Evolutionary conservation across 2,329 filamentous ascomycete genomes (phyloP).

Genomic region (Bipolaris sorokiniana): DNA sequence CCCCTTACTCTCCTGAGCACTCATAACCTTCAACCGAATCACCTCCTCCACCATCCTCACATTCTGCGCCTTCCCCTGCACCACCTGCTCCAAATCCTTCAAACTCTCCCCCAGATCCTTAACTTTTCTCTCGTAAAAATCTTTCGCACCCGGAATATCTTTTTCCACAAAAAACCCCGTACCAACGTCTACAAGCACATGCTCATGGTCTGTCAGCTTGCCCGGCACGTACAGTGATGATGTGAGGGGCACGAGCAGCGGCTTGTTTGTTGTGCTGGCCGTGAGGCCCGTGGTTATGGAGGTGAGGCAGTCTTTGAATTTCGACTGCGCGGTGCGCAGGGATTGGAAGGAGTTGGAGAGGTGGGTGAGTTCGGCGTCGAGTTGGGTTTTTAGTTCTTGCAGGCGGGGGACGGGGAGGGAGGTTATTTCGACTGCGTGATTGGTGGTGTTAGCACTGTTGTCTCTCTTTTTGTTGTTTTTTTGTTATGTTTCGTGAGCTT

Average conservation of each 20-base stretch:
- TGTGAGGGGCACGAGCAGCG: conserved; percentile 89
- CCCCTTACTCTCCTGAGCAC: conserved; percentile 38
- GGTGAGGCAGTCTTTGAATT: conserved; percentile 87
- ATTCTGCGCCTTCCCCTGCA: conserved; percentile 80
- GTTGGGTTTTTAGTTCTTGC: conserved; percentile 89
- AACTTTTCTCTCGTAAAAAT: conserved; percentile 72
- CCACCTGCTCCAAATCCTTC: conserved; percentile 70
- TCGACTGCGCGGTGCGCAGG: conserved; percentile 85
- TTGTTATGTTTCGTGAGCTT: not conserved
- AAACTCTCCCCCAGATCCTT: conserved; percentile 69
- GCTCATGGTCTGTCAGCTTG: conserved; percentile 61
- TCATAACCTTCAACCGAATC: conserved; percentile 47
- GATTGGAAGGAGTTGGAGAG: conserved; percentile 89
- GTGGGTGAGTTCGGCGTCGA: conserved; percentile 95
- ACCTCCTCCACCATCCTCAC: conserved; percentile 86
- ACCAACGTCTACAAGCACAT: conserved; percentile 79
- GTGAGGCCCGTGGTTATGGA: conserved; percentile 70
- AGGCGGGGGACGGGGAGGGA: conserved; percentile 85
- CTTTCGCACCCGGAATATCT: conserved; percentile 65
- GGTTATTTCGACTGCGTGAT: conserved; percentile 66
- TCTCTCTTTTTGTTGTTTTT: not conserved
- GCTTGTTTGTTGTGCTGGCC: conserved; percentile 54
- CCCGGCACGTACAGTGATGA: conserved; percentile 94
- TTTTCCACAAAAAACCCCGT: conserved; percentile 97
- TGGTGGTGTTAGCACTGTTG: conserved; percentile 10